A percentile compares a stretch with the other conserved stretches of the same genome.
Evolutionary conservation across 306 rosid genomes (phyloP).

Genomic region (Rosa multiflora): DNA sequence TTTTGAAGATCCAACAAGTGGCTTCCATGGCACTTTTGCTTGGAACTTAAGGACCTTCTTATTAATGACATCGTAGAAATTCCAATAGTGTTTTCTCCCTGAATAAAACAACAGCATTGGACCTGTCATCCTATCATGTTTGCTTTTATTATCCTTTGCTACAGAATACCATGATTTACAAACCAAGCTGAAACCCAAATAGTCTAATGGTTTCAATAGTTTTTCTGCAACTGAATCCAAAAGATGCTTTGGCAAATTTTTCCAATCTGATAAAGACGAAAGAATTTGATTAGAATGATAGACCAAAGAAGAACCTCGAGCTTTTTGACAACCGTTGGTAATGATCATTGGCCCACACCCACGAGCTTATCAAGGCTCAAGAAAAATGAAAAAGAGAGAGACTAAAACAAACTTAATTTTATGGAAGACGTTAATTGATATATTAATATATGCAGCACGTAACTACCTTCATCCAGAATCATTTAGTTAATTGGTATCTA

Average conservation of each 20-base stretch:
- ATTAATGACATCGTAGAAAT: neutral
- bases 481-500: no score
- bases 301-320: no score
- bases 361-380: no score
- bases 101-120: conserved; percentile 7
- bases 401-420: no score
- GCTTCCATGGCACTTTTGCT: neutral
- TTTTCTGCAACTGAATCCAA: conserved; percentile 1
- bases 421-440: no score
- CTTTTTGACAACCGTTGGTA: no score
- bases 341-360: no score
- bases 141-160: neutral
- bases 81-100: neutral
- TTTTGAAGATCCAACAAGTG: conserved; percentile 3
- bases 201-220: neutral
- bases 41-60: neutral
- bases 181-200: neutral
- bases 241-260: neutral
- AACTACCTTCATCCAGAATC: no score
- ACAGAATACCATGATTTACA: conserved; percentile 1
- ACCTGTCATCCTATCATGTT: neutral
- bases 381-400: no score
- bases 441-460: no score
- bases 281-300: no score
- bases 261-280: conserved; percentile 14